Percentiles rank a stretch among this genome's conserved stretches.
Evolutionary conservation across 1,139 yeast genomes (phyloP).

Genomic region (Pichia sp.): DNA sequence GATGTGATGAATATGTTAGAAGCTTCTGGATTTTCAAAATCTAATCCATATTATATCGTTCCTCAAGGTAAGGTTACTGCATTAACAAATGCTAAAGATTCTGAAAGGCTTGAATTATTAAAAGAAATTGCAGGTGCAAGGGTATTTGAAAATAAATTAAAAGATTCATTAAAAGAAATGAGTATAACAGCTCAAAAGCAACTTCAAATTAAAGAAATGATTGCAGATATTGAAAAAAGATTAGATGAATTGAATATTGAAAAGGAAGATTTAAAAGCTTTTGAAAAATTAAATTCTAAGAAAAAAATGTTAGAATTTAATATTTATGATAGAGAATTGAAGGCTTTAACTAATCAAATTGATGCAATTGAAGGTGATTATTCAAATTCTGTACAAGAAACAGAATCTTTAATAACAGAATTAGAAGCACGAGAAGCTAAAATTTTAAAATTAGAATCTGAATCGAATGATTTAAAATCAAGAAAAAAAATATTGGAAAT

Average conservation of each 20-base stretch:
- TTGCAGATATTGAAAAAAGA: conserved; percentile 63
- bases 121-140: conserved; percentile 96
- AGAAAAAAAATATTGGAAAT: conserved; percentile 40
- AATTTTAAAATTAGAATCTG: conserved; percentile 43
- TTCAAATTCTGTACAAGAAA: conserved; percentile 41
- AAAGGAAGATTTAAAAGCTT: conserved; percentile 65
- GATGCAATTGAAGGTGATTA: conserved; percentile 60
- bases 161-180: conserved; percentile 80
- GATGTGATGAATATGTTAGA: conserved; percentile 82
- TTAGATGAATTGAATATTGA: conserved; percentile 77
- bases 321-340: conserved; percentile 69
- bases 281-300: conserved; percentile 59
- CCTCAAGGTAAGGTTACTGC: conserved; percentile 90
- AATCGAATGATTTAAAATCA: conserved; percentile 38
- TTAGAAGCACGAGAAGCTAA: conserved; percentile 43
- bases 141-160: conserved; percentile 75
- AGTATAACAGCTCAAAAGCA: conserved; percentile 61
- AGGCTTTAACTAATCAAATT: conserved; percentile 52
- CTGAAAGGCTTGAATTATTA: conserved; percentile 68
- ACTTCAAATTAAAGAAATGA: conserved; percentile 68
- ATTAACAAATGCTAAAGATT: conserved; percentile 82
- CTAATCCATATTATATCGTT: conserved; percentile 92
- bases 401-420: conserved; percentile 39
- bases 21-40: conserved; percentile 86
- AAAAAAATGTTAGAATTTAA: conserved; percentile 73